phyloP scores from a whole-genome alignment of 768 basidiomycete genomes.

The Pleurotus sapidus region DNA sequence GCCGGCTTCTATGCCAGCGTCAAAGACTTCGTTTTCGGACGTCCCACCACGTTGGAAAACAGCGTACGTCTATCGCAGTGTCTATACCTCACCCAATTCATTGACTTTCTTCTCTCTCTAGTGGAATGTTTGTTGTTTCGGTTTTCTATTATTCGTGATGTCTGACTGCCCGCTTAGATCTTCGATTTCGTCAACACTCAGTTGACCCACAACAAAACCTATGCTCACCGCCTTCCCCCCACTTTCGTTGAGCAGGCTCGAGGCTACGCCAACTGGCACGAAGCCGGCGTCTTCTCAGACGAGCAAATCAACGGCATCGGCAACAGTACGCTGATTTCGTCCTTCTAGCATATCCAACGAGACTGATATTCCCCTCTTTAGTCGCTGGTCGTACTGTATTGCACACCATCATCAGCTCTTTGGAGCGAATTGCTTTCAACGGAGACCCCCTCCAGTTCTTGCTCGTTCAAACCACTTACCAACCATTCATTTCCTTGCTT shows the following conservation, averaged over 20 bases:
- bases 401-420: constrained; percentile 64
- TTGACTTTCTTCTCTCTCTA: constrained; percentile 26
- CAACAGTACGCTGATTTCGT: constrained; percentile 53
- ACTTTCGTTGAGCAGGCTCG: constrained; percentile 72
- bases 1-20: constrained; percentile 62
- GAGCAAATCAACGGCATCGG: constrained; percentile 62
- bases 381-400: constrained; percentile 83
- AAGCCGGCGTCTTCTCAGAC: constrained; percentile 71
- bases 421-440: constrained; percentile 77
- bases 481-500: constrained; percentile 89
- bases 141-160: constrained; percentile 5
- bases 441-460: constrained; percentile 78
- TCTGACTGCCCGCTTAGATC: constrained; percentile 39
- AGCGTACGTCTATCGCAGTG: constrained; percentile 40
- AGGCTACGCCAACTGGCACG: constrained; percentile 76
- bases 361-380: constrained; percentile 21
- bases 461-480: constrained; percentile 80
- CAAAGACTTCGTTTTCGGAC: constrained; percentile 71
- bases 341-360: not conserved
- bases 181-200: constrained; percentile 78
- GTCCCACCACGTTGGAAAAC: constrained; percentile 65
- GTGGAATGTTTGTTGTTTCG: constrained; percentile 67
- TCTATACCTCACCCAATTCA: not conserved
- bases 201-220: constrained; percentile 79
- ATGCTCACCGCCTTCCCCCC: constrained; percentile 78